These are phyloP conservation scores for Boechera divaricarpa DNA, from an alignment of 345 rosid species.

Conservation along the genomic window DNA sequence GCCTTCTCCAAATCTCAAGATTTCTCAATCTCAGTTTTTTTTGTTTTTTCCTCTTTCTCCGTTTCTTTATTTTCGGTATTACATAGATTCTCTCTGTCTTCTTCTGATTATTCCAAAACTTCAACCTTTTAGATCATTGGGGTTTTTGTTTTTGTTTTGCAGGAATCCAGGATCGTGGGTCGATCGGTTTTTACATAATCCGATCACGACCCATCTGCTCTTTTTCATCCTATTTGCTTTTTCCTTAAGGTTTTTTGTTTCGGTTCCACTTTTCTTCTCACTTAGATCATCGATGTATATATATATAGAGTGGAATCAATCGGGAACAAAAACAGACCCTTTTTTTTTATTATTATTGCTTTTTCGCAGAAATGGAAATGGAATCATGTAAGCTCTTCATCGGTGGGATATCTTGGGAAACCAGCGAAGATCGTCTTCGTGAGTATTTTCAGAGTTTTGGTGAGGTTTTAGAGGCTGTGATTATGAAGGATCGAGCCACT, in stretches of 20 bases:
- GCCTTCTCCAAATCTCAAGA: constrained; percentile 33
- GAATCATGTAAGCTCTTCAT: constrained; percentile 88
- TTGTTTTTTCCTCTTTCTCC: constrained; percentile 18
- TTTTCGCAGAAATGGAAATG: constrained; percentile 67
- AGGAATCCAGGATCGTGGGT: constrained; percentile 61
- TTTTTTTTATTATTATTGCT: neutral
- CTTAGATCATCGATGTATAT: constrained; percentile 8
- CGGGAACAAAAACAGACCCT: neutral
- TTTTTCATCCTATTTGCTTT: constrained; percentile 34
- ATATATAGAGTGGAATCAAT: neutral
- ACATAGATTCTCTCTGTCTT: constrained; percentile 47
- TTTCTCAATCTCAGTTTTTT: constrained; percentile 26
- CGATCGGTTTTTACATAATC: constrained; percentile 57
- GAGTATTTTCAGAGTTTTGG: constrained; percentile 84
- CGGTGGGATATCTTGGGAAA: constrained; percentile 98
- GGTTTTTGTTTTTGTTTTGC: constrained; percentile 35
- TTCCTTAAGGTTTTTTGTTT: constrained; percentile 47
- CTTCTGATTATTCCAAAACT: constrained; percentile 28
- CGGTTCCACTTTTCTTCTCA: constrained; percentile 32
- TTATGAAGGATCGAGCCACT: constrained; percentile 93
- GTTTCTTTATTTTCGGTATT: constrained; percentile 43
- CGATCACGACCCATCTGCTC: constrained; percentile 51
- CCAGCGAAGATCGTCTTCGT: constrained; percentile 84
- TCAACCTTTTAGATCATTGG: constrained; percentile 5
- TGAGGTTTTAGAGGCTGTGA: constrained; percentile 81